phyloP scores from a whole-genome alignment of 2,329 filamentous ascomycete genomes.

The Cladosporium sp. region DNA sequence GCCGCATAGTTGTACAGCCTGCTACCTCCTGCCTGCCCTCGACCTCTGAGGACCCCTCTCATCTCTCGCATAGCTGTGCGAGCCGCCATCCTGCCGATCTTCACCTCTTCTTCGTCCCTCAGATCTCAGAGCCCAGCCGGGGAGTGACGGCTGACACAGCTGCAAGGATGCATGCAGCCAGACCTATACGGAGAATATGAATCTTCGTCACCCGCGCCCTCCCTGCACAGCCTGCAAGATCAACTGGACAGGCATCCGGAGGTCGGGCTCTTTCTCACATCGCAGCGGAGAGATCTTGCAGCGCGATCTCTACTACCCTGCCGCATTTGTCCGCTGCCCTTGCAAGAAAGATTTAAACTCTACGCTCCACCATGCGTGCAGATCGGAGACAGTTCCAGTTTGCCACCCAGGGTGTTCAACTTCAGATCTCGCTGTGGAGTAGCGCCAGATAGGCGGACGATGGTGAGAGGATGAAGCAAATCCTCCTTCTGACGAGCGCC shows the following conservation, averaged over 20 bases:
- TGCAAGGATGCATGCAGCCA: neutral
- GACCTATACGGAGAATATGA: neutral
- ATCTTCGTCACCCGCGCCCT: neutral
- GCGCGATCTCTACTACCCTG: neutral
- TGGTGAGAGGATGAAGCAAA: neutral
- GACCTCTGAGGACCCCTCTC: neutral
- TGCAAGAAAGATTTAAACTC: neutral
- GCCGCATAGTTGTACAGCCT: neutral
- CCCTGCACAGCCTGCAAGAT: neutral
- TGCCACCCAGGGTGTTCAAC: conserved; percentile 1
- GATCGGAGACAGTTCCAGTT: neutral
- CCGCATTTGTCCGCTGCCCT: neutral
- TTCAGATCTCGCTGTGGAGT: neutral
- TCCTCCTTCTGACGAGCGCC: neutral
- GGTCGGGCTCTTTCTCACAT: neutral
- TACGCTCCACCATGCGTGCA: neutral
- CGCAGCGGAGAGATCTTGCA: neutral
- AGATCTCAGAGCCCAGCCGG: neutral
- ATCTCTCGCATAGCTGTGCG: conserved; percentile 7
- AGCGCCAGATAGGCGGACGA: neutral
- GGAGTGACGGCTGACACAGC: neutral
- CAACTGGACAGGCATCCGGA: neutral
- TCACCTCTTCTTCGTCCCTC: neutral
- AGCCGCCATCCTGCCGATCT: conserved; percentile 9
- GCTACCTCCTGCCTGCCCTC: neutral